These are phyloP conservation scores for Trametes elegans DNA, from an alignment of 768 basidiomycete species.

Conservation along the genomic window DNA sequence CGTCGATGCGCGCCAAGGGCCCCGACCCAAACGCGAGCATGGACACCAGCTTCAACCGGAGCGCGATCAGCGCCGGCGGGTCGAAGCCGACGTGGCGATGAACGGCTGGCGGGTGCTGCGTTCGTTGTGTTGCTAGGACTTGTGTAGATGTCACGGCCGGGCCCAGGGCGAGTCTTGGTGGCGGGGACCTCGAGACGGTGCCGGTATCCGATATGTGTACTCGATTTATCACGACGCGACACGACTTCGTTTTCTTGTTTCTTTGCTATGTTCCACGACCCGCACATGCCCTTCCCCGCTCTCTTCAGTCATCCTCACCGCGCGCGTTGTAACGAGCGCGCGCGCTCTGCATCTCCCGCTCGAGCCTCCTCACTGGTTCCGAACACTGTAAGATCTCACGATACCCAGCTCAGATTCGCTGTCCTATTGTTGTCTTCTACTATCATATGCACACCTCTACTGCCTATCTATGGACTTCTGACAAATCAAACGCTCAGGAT, in stretches of 20 bases:
- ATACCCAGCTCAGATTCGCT: slow-evolving; percentile 15
- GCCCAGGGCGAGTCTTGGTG: slow-evolving; percentile 4
- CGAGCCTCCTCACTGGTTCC: neutral
- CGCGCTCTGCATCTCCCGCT: too few species aligned
- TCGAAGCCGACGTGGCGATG: slow-evolving; percentile 60
- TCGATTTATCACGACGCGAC: slow-evolving; percentile 19
- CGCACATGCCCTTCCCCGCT: neutral
- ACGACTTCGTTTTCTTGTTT: slow-evolving; percentile 19
- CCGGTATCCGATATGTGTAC: slow-evolving; percentile 5
- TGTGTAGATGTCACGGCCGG: neutral
- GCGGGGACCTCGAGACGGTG: slow-evolving; percentile 6
- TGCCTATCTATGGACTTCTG: too few species aligned
- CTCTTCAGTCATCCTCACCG: neutral
- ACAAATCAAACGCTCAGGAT: too few species aligned
- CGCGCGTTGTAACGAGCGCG: too few species aligned
- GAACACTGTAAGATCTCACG: slow-evolving; percentile 10
- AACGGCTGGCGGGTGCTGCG: slow-evolving; percentile 20
- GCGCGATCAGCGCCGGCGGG: slow-evolving; percentile 21
- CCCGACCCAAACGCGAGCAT: slow-evolving; percentile 38
- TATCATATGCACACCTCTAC: slow-evolving; percentile 17
- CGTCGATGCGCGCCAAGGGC: slow-evolving; percentile 23
- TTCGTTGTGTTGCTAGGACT: neutral
- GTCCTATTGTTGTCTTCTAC: slow-evolving; percentile 15
- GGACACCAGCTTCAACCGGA: slow-evolving; percentile 51
- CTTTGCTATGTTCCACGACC: slow-evolving; percentile 11